These are phyloP conservation scores for Chlorella sp. DNA, from an alignment of 139 green algal genomes.

Conservation along the genomic window DNA sequence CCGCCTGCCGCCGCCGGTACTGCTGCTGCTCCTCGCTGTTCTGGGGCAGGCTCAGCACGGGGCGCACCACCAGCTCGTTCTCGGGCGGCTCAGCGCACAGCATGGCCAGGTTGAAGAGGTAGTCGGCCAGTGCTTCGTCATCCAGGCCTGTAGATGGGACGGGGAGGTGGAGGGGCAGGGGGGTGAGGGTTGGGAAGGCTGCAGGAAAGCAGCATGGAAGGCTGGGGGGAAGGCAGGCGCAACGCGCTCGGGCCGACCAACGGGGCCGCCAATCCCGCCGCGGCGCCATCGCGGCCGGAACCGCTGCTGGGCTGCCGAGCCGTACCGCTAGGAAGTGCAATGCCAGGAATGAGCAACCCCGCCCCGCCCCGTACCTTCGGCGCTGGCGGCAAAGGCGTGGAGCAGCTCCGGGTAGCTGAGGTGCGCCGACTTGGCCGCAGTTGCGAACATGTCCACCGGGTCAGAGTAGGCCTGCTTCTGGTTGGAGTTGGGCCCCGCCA, in stretches of 20 bases:
- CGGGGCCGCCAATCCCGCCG: not conserved
- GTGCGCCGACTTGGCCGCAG: slow-evolving; percentile 21
- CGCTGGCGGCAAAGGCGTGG: slow-evolving; percentile 36
- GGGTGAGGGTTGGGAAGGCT: too few species aligned
- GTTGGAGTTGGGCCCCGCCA: slow-evolving; percentile 9
- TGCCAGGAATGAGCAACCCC: not conserved
- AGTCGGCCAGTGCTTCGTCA: slow-evolving; percentile 21
- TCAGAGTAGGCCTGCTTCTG: slow-evolving; percentile 20
- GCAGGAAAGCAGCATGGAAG: not conserved
- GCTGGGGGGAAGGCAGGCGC: not conserved
- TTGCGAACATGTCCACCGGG: slow-evolving; percentile 34
- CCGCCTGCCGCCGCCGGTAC: slow-evolving; percentile 29
- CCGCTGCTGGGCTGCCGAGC: too few species aligned
- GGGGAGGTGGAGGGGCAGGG: too few species aligned
- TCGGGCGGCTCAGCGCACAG: slow-evolving; percentile 33
- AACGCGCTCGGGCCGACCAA: not conserved
- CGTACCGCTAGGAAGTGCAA: too few species aligned
- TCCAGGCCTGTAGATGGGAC: slow-evolving; percentile 30
- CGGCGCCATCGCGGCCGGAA: too few species aligned
- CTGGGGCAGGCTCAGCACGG: slow-evolving; percentile 26
- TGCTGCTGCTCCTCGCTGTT: slow-evolving; percentile 39
- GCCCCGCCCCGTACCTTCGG: not conserved
- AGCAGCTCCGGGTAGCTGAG: slow-evolving; percentile 25
- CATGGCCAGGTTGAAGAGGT: slow-evolving; percentile 37
- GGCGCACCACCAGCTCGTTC: slow-evolving; percentile 38